Evolutionary conservation across 2,329 filamentous ascomycete species (phyloP).

Genomic region (Mariannaea sp.): DNA sequence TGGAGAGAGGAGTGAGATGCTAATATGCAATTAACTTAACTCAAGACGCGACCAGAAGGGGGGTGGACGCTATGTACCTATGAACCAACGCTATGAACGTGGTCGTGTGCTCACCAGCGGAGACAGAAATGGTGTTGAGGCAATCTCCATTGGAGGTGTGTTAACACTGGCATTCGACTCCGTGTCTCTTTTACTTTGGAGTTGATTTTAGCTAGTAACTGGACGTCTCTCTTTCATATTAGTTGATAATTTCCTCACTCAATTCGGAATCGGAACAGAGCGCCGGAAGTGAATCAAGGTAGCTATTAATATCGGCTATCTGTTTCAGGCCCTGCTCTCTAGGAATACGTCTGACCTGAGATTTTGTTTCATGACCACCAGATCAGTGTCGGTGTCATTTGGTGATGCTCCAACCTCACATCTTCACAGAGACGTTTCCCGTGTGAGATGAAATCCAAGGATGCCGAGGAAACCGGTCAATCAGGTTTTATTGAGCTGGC

Average conservation of each 20-base stretch:
- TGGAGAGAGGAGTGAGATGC: slow-evolving; percentile 20
- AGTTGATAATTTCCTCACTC: neutral
- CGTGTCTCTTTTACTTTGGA: slow-evolving; percentile 1
- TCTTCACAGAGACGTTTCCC: neutral
- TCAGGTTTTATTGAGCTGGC: neutral
- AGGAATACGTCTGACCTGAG: slow-evolving; percentile 29
- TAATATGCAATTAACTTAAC: slow-evolving; percentile 3
- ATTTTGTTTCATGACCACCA: slow-evolving; percentile 33
- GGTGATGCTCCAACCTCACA: slow-evolving; percentile 13
- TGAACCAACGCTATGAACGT: slow-evolving; percentile 9
- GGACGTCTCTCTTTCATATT: neutral
- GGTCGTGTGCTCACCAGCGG: slow-evolving; percentile 20
- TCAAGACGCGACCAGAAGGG: slow-evolving; percentile 15
- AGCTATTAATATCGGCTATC: neutral
- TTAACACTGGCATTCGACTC: neutral
- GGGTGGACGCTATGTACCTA: neutral
- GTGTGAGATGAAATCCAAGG: slow-evolving; percentile 5
- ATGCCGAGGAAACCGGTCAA: slow-evolving; percentile 2
- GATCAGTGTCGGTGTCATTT: slow-evolving; percentile 24
- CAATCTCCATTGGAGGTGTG: slow-evolving; percentile 10
- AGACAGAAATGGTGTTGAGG: slow-evolving; percentile 9
- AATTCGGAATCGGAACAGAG: neutral
- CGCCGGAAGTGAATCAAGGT: neutral
- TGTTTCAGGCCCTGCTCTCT: slow-evolving; percentile 14
- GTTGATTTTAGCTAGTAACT: neutral